Conservation (phyloP, 2,329 filamentous ascomycete genomes). For the Neofusicoccum umdonicola region DNA sequence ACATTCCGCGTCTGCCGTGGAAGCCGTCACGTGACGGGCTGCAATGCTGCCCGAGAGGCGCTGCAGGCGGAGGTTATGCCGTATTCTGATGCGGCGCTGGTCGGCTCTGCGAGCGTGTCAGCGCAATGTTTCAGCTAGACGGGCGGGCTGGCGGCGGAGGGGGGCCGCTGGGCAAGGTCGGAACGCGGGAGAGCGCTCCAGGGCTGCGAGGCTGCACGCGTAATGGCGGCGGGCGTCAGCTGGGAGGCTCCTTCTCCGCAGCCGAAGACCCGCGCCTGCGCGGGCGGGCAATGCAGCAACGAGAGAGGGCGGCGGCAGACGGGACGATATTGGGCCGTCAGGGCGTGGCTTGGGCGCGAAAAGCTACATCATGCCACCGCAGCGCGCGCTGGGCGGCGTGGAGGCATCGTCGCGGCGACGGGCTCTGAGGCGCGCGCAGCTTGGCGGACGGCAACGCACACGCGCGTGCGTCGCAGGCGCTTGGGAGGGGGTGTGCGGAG, state of each 20-base stretch:
- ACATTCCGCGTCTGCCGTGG: conserved; percentile 3
- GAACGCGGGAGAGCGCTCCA: background rate
- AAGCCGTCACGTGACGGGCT: background rate
- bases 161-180: background rate
- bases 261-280: background rate
- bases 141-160: background rate
- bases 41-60: conserved; percentile 6
- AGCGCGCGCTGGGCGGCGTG: background rate
- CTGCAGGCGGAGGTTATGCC: background rate
- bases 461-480: background rate
- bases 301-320: background rate
- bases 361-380: conserved; percentile 6
- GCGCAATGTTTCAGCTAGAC: conserved; percentile 8
- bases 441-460: background rate
- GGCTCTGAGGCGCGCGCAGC: background rate
- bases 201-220: background rate
- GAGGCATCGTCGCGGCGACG: background rate
- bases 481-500: background rate
- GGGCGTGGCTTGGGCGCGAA: background rate
- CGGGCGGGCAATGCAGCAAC: background rate
- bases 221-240: conserved; percentile 1
- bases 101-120: background rate
- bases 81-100: background rate
- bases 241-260: conserved; percentile 2
- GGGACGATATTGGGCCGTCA: conserved; percentile 6